Evolutionary conservation across 495 filamentous ascomycete species (phyloP).

Genomic region (Podospora appendiculata): DNA sequence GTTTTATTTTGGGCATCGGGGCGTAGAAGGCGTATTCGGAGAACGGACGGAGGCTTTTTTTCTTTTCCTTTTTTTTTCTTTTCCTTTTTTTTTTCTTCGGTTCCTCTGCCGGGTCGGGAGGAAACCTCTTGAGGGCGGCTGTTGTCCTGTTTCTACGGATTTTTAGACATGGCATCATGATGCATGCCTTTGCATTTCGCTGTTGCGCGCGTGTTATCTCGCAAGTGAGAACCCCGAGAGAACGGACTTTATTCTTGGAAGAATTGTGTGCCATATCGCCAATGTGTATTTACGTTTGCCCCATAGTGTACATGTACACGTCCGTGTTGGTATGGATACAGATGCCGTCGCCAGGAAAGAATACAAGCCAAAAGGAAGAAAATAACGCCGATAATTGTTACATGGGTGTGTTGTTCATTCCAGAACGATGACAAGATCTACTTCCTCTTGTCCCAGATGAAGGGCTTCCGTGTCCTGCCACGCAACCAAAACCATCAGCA

Average conservation of each 20-base stretch:
- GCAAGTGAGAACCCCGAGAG: too few relatives aligned
- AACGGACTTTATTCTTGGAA: too few relatives aligned
- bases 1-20: neutral
- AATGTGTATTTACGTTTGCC: neutral
- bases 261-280: neutral
- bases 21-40: neutral
- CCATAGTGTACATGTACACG: neutral
- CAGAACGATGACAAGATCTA: neutral
- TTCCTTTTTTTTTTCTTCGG: too few relatives aligned
- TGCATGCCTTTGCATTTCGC: too few relatives aligned
- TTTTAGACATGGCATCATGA: too few relatives aligned
- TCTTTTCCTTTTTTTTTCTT: too few relatives aligned
- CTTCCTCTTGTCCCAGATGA: constrained; percentile 40
- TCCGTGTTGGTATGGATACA: neutral
- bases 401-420: neutral
- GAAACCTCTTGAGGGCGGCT: too few relatives aligned
- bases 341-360: too few relatives aligned
- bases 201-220: too few relatives aligned
- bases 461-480: constrained; percentile 76
- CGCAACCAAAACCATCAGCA: neutral
- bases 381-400: neutral
- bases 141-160: too few relatives aligned
- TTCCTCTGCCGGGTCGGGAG: neutral
- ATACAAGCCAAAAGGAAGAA: neutral
- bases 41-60: neutral